Evolutionary conservation across 78 protist genomes (phyloP).

Genomic region (Dictyostelium firmibasis): DNA sequence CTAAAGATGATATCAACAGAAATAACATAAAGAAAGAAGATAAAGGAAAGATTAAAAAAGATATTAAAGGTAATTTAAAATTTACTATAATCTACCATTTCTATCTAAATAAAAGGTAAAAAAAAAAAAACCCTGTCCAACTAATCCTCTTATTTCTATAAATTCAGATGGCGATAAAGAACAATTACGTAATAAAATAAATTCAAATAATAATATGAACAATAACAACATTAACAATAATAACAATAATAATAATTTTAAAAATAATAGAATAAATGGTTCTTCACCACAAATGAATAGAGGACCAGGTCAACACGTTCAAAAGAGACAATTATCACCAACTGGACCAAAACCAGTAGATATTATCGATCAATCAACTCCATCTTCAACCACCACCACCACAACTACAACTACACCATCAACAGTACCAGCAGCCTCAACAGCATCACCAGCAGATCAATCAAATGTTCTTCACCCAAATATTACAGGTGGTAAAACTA

Average conservation of each 20-base stretch:
- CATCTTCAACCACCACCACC: not conserved
- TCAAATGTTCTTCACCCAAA: not conserved
- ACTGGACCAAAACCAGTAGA: slow-evolving; percentile 12
- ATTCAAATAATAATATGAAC: not conserved
- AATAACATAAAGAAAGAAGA: slow-evolving; percentile 23
- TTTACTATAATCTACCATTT: too few relatives aligned
- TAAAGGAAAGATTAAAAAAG: not conserved
- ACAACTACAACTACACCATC: not conserved
- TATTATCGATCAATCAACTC: not conserved
- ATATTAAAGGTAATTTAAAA: slow-evolving; percentile 14
- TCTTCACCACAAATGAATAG: slow-evolving; percentile 4
- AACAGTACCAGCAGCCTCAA: not conserved
- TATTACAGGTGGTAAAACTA: slow-evolving; percentile 2
- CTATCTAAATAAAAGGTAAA: too few relatives aligned
- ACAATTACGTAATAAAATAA: slow-evolving; percentile 8
- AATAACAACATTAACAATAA: not conserved
- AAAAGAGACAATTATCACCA: slow-evolving; percentile 3
- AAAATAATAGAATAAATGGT: not conserved
- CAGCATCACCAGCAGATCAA: not conserved
- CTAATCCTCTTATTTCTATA: not conserved
- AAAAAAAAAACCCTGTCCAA: not conserved
- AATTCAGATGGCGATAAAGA: slow-evolving; percentile 1
- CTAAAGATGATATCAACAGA: not conserved
- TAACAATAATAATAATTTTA: not conserved
- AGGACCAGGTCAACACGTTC: not conserved